Percentiles rank a stretch among this genome's conserved stretches.
Evolutionary conservation across 202 grass and related monocot genomes (phyloP).

Genomic region (Schoenoplectus tabernaemontani): DNA sequence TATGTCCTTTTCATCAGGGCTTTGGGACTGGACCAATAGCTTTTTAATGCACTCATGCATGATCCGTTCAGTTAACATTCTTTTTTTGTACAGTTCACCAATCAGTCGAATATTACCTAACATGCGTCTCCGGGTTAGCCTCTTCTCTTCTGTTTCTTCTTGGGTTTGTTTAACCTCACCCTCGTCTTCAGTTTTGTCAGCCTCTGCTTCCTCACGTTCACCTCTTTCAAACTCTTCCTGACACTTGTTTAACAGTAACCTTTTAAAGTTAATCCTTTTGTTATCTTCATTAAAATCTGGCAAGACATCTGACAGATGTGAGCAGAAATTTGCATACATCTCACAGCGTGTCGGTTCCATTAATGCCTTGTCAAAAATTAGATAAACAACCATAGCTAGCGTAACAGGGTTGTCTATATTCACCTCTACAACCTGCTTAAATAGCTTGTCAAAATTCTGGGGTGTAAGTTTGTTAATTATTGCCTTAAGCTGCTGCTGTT

Average conservation of each 20-base stretch:
- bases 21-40: constrained; percentile 49
- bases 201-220: constrained; percentile 87
- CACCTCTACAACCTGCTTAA: constrained; percentile 61
- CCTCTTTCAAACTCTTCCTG: constrained; percentile 98
- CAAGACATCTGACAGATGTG: constrained; percentile 45
- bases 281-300: constrained; percentile 75
- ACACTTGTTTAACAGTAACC: constrained; percentile 87
- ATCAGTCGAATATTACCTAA: constrained; percentile 97
- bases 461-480: constrained; percentile 97
- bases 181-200: constrained; percentile 85
- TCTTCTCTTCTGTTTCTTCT: constrained; percentile 73
- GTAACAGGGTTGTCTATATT: constrained; percentile 72
- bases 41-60: constrained; percentile 99
- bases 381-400: constrained; percentile 77
- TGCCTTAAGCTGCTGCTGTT: constrained; percentile 70
- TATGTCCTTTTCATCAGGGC: constrained; percentile 80
- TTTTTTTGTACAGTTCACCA: constrained; percentile 96
- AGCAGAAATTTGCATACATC: constrained; percentile 98
- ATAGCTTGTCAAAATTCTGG: constrained; percentile 98
- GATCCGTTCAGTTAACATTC: constrained; percentile 89
- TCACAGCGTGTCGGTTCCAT: constrained; percentile 98
- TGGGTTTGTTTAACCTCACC: constrained; percentile 70
- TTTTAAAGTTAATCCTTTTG: constrained; percentile 90
- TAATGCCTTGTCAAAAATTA: constrained; percentile 99
- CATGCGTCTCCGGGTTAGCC: constrained; percentile 70